Evolutionary conservation across 2,329 filamentous ascomycete genomes (phyloP).

Genomic region (Fusarium graminum): DNA sequence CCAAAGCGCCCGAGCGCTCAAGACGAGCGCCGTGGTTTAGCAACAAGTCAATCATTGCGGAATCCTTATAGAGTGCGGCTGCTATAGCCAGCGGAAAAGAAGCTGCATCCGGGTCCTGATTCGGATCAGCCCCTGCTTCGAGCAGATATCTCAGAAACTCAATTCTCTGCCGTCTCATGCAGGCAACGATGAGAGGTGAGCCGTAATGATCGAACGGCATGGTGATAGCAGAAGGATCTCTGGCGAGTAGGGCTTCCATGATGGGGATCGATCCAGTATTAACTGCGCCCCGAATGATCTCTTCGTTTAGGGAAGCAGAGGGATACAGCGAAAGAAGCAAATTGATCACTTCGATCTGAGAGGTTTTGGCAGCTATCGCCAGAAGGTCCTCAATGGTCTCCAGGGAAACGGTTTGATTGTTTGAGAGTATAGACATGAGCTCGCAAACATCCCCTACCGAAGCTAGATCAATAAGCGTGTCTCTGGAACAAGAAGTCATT

Average conservation of each 20-base stretch:
- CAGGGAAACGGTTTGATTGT: background rate
- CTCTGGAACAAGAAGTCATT: background rate
- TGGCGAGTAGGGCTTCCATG: background rate
- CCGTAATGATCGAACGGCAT: conserved; percentile 12
- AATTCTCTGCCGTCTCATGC: background rate
- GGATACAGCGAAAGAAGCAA: accelerated
- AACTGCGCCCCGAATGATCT: background rate
- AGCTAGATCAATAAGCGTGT: background rate
- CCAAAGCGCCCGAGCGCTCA: background rate
- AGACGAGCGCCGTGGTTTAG: background rate
- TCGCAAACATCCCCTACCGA: background rate
- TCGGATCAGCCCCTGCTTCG: conserved; percentile 4
- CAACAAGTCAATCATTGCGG: background rate
- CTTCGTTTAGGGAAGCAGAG: background rate
- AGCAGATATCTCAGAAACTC: background rate
- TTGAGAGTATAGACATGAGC: background rate
- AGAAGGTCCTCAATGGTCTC: background rate
- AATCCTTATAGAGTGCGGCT: background rate
- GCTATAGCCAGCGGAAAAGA: background rate
- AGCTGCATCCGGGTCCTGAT: conserved; percentile 5
- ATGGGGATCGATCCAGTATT: conserved; percentile 4
- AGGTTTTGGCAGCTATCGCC: accelerated
- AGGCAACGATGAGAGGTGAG: conserved; percentile 7
- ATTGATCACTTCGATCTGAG: accelerated
- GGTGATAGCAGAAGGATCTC: background rate